Base-by-base conservation (phyloP, 352 stramenopile species). In the Phytopythium oedochilum region DNA sequence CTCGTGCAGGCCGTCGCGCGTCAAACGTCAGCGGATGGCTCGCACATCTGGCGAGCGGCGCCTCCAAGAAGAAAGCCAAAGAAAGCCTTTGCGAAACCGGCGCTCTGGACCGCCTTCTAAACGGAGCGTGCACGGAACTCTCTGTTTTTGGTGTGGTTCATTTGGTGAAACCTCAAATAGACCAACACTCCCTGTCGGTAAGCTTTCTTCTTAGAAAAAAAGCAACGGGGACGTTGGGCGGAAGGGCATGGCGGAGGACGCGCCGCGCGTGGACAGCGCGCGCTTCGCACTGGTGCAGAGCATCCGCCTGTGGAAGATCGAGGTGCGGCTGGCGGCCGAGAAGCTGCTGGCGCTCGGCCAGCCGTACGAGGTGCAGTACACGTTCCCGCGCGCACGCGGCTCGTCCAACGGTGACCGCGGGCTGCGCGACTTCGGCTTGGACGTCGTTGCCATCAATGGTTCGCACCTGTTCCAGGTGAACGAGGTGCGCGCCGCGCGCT, bases 291-390 rank as follows among this genome's bases (percentile, higher is more conserved):
- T 87, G 38, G 66, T 84, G 28, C 78, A 77, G 54, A 26, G 40
- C 9, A 51, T 80, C 26, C 65, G 73, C 7, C 53, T 81, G 29
- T 90, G 80, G 80, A 55, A 69, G 11, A 50, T 78, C 28, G 64
- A 79, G 46, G 71, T 81, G 36, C 64, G 72, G 44, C 63, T 86
- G 6, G 59, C 66, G 9, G 59, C 55, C 29, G 65, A 66, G n/a
- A 74, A 81, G 32, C 65, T 89, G n/a, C 56, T 91, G 40, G 75
- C 75, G 25, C 73, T 91, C 7, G 78, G 80, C 10, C 62, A 69
- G 10, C 45, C 68, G 22, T 87, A 78, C 36, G 75, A 86, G 45
- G 73, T 88, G 18, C 73, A 68, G n/a, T 79, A 77, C 60, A 63
- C 59, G 45, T 50, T 88, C 18, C 62, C 68, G 35, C 55, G 44